Evolutionary conservation across 306 rosid species (phyloP), one percentile per base, ranked within the genome.

Genomic region (Vigna unguiculata): DNA sequence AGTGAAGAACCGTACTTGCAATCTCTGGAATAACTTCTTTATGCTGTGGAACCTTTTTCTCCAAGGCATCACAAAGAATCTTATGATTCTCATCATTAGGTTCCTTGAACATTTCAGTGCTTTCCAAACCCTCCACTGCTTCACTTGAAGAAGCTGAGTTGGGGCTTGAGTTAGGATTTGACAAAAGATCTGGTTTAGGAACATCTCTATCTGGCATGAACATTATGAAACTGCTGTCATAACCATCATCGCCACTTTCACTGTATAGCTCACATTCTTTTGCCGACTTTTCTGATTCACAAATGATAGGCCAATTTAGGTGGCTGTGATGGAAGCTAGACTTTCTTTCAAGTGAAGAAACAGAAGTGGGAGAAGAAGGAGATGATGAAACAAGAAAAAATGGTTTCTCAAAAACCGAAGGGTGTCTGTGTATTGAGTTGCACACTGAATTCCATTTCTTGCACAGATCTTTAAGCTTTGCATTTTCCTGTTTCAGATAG

Each of bases 81-180:
- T 80, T 88, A 34, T 85, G 77, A 84, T 90, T 93, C 84, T 93
- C 84, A 16, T 75, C 60, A 32, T 75, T 88, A 11, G 85, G 70
- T 28, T 88, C 90, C 38, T 76, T 92, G 88, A 92, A 90, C 86
- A 86, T 78, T 13, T 82, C 67, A 38, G 69, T 78, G 78, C 86
- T 85, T 24, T 86, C 88, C 52, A 76, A 54, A 41, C 93, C 96
- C 0, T 91, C 96, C 52, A 83, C 41, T 75, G 87, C 89, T 69
- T 93, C 97, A 75, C 98, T 93, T 20, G 98, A 90, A 60, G 96
- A 93, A 25, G 97, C 97, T 21, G 97, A 93, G 77, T 93, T 93
- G 2, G 98, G 98, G 63, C 97, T 91, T 0, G 98, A 93, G 76
- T 93, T 93, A 0, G 98, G 97, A 71, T 91, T 93, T 45, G 97